A percentile compares a stretch with the other conserved stretches of the same genome.
Evolutionary conservation across 1,284 basidiomycete genomes (phyloP).

Genomic region (Apiotrichum gamsii): DNA sequence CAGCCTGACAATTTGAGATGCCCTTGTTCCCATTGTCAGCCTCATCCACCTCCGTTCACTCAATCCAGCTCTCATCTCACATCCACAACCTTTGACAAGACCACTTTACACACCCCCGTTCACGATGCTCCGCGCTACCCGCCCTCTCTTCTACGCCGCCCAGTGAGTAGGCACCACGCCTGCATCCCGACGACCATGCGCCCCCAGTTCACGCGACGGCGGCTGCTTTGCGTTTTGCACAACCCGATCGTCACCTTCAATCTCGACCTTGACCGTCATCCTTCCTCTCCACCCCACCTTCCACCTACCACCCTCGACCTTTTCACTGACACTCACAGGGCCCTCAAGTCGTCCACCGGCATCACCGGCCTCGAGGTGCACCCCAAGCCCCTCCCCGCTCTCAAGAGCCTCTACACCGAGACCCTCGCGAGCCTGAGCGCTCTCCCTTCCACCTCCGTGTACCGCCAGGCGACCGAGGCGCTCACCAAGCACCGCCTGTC

Average conservation of each 20-base stretch:
- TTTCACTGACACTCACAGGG: conserved; percentile 23
- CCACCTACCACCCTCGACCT: background rate
- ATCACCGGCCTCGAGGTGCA: conserved; percentile 56
- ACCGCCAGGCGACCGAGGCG: conserved; percentile 83
- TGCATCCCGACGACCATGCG: too few relatives aligned
- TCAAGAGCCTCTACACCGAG: conserved; percentile 67
- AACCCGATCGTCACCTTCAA: conserved; percentile 34
- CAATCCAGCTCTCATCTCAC: background rate
- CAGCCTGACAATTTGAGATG: conserved; percentile 10
- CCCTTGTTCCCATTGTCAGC: conserved; percentile 7
- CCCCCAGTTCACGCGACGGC: too few relatives aligned
- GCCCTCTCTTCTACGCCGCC: conserved; percentile 54
- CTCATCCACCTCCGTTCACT: conserved; percentile 6
- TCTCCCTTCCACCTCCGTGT: conserved; percentile 75
- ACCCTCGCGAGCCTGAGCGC: conserved; percentile 66
- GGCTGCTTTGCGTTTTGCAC: conserved; percentile 28
- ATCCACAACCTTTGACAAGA: too few relatives aligned
- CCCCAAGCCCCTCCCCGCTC: conserved; percentile 65
- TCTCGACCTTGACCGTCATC: background rate
- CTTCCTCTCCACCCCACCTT: background rate
- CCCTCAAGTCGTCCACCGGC: conserved; percentile 68
- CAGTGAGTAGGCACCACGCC: conserved; percentile 23
- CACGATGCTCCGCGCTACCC: conserved; percentile 69
- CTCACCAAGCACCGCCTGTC: conserved; percentile 76
- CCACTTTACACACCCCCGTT: background rate